Evolutionary conservation across 208 protist species (phyloP), one percentile per base, ranked within the genome.

Genomic region (Novymonas esmeraldas): DNA sequence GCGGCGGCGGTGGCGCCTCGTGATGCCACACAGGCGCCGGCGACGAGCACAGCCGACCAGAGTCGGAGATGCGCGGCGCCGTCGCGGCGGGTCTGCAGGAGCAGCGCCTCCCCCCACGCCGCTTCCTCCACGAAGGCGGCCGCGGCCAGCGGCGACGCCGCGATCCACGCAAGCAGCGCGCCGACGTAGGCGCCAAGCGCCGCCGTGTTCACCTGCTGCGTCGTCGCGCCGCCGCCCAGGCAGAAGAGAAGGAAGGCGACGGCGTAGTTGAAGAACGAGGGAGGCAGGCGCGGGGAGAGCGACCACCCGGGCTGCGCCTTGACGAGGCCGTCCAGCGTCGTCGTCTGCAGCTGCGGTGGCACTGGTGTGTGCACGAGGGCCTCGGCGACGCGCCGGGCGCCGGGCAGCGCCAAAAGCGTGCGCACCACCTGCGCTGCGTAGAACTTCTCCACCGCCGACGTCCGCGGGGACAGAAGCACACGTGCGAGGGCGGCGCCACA

Each of bases 341-440:
- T 34, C 48, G 52, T 18, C 41, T 69, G 70, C 51, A 76, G 48
- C 13, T 56, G 54, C 24, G 28, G 46, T 2, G 70, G 70, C n/a
- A 76, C 62, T 24, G 56, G 55, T 1, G 38, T 13, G 16, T 41
- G 38, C 58, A 70, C 67, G 1, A 66, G 66, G 38, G 55, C 22
- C 22, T 52, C 31, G 1, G 72, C 29, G 7, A 93, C 59, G 36
- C 50, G 42, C 3, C 78, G 63, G 1, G 77, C 67, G 0, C 58
- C 56, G 7, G 85, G 72, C 13, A 85, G 29, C 24, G 34, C 34
- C 10, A 93, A 42, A 6, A 94, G 52, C 20, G 51, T 42, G n/a
- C 73, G 57, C 14, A 96, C 58, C 14, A 94, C 63, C 22, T 89
- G 72, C 0, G 87, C 91, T 0, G 85, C 81, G 76, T 90, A 94